These are phyloP conservation scores for Neurospora sp. DNA, from an alignment of 495 filamentous ascomycete genomes.

Conservation along the genomic window DNA sequence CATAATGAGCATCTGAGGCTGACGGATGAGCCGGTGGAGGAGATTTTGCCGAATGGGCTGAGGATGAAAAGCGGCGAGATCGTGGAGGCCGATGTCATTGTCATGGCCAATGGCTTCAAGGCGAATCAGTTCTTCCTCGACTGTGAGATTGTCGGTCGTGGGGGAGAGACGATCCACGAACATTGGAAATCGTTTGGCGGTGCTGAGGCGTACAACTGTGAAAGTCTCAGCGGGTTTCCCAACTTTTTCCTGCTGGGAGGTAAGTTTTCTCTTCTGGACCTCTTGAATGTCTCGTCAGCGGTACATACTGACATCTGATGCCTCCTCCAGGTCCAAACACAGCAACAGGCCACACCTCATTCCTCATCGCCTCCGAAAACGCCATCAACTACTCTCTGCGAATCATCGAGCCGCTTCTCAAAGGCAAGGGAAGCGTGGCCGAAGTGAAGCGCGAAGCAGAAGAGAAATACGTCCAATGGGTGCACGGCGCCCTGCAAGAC, in stretches of 20 bases:
- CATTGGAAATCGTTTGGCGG: slow-evolving; percentile 29
- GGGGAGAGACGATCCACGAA: slow-evolving; percentile 21
- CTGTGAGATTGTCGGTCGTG: slow-evolving; percentile 26
- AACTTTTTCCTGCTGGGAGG: slow-evolving; percentile 31
- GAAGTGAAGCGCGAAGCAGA: slow-evolving; percentile 29
- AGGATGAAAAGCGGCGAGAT: slow-evolving; percentile 12
- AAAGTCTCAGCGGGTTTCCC: slow-evolving; percentile 28
- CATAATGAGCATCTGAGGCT: slow-evolving; percentile 25
- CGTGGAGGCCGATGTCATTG: slow-evolving; percentile 29
- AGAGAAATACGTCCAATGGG: slow-evolving; percentile 11
- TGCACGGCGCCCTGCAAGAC: slow-evolving; percentile 16
- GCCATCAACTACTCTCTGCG: slow-evolving; percentile 25
- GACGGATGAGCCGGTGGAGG: slow-evolving; percentile 21
- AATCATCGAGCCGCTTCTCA: slow-evolving; percentile 24
- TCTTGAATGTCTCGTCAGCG: neutral
- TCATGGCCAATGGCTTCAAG: slow-evolving; percentile 34
- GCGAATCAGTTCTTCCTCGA: slow-evolving; percentile 21
- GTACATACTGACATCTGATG: neutral
- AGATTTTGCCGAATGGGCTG: slow-evolving; percentile 28
- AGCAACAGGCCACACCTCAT: slow-evolving; percentile 33
- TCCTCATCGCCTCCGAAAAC: slow-evolving; percentile 28
- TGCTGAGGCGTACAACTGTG: slow-evolving; percentile 30
- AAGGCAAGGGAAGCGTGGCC: slow-evolving; percentile 19
- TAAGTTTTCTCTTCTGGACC: neutral
- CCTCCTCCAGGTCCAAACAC: slow-evolving; percentile 30